Conservation (phyloP, 371 early-diverging fungal genomes). For the Chytridium lagenaria region DNA sequence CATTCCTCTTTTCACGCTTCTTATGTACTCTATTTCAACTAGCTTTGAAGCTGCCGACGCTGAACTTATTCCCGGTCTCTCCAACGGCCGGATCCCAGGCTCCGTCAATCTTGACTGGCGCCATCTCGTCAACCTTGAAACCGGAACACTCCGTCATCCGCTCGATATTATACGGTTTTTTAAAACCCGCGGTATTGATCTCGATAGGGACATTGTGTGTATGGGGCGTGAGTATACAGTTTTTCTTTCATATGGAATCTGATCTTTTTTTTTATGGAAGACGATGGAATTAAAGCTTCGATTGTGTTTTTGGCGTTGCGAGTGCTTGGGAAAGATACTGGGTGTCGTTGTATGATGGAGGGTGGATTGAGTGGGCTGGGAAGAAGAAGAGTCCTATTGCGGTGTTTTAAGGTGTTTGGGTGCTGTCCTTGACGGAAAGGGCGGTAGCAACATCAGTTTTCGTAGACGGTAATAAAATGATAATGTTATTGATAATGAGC, state of each 20-base stretch:
- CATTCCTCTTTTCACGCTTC: too few relatives aligned
- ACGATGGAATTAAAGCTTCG: conserved; percentile 31
- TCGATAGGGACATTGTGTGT: conserved; percentile 27
- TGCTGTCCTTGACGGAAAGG: too few relatives aligned
- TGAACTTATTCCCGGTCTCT: conserved; percentile 12
- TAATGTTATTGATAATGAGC: too few relatives aligned
- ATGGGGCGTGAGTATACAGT: conserved; percentile 12
- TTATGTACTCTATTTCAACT: not conserved
- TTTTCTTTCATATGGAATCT: not conserved
- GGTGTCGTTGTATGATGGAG: conserved; percentile 35
- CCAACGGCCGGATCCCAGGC: conserved; percentile 30
- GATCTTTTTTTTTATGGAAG: conserved; percentile 23
- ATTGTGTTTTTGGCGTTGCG: conserved; percentile 27
- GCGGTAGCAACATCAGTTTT: too few relatives aligned
- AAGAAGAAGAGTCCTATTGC: conserved; percentile 24
- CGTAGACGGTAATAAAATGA: too few relatives aligned
- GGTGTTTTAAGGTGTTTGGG: too few relatives aligned
- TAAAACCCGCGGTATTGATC: conserved; percentile 24
- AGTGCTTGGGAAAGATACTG: conserved; percentile 30
- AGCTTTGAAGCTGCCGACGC: conserved; percentile 6
- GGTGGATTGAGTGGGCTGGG: conserved; percentile 32
- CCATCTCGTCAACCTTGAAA: conserved; percentile 17
- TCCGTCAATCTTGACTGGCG: conserved; percentile 28
- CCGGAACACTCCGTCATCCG: conserved; percentile 18
- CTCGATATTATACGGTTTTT: conserved; percentile 33